Evolutionary conservation across 140 eudicot species (phyloP), one percentile per base, ranked within the genome.

Genomic region (Stevia rebaudiana): DNA sequence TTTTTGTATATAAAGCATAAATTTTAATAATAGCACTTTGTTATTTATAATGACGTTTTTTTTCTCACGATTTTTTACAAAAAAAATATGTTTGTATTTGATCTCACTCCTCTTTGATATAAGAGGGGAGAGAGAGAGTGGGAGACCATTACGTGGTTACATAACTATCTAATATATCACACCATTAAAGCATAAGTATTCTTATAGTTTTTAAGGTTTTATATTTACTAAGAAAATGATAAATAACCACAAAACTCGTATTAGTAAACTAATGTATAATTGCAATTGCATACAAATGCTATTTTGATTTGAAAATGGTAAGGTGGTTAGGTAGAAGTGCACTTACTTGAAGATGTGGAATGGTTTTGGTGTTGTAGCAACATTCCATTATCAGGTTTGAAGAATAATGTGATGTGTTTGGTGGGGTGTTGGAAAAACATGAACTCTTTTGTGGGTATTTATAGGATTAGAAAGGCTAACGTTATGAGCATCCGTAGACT

Each of bases 301-400:
- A 22, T 40, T 24, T 15, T 19, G 58, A 19, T 21, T 59, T 40
- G 67, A 60, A 59, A 37, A n/a, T 63, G 31, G 10, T 9, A 42
- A 43, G 54, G 33, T 28, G 33, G 33, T 28, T 28, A 28, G 33
- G 53, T 44, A 64, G 43, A 65, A 48, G 55, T 49, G 57, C 8
- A 68, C 75, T 75, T 75, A 75, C 79, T 60, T 75, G 79, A 75
- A 61, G 66, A 30, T 68, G 70, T 61, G 28, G 52, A 67, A 19
- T 28, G 49, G 22, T 52, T 18, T 41, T 60, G 54, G 57, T 46
- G 59, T 48, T 30, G 51, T 51, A 31, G 31, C 36, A 31, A 63
- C 41, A 63, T 57, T 18, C 22, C 59, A 63, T 72, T 60, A 61
- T 67, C 47, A 70, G 62, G 57, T 50, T 75, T 61, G 63, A 68